phyloP scores from a whole-genome alignment of 2,329 filamentous ascomycete genomes.

The Aspergillus sp. region DNA sequence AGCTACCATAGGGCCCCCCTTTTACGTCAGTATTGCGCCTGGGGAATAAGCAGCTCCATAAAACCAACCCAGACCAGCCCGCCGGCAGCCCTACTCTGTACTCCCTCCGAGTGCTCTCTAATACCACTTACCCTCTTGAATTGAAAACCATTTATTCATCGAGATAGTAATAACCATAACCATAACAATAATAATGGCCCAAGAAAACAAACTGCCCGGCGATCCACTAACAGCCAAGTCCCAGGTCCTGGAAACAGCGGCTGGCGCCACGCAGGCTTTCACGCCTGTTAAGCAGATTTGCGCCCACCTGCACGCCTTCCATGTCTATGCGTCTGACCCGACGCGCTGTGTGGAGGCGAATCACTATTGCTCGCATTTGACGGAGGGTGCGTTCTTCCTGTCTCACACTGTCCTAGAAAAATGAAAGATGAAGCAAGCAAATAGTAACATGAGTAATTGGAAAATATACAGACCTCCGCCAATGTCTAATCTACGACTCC shows the following conservation, averaged over 20 bases:
- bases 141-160: neutral
- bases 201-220: conserved; percentile 25
- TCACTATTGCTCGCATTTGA: conserved; percentile 81
- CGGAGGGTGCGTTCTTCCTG: conserved; percentile 46
- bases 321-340: conserved; percentile 74
- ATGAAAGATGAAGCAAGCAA: neutral
- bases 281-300: conserved; percentile 72
- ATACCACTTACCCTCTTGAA: neutral
- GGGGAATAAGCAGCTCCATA: neutral
- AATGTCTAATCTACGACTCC: conserved; percentile 83
- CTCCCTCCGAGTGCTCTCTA: no score
- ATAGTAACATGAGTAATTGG: neutral
- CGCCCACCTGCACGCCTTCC: conserved; percentile 84
- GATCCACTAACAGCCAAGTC: conserved; percentile 36
- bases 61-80: neutral
- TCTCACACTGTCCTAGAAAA: no score
- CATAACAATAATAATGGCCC: neutral
- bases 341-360: conserved; percentile 72
- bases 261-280: conserved; percentile 51
- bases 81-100: neutral
- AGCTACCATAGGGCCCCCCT: neutral
- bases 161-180: neutral
- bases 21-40: conserved; percentile 6
- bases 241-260: conserved; percentile 39
- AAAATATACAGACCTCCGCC: conserved; percentile 63